Percentiles rank a stretch among this genome's conserved stretches.
Conservation (phyloP, 208 protist genomes). For the Tritrichomonas musculus region DNA sequence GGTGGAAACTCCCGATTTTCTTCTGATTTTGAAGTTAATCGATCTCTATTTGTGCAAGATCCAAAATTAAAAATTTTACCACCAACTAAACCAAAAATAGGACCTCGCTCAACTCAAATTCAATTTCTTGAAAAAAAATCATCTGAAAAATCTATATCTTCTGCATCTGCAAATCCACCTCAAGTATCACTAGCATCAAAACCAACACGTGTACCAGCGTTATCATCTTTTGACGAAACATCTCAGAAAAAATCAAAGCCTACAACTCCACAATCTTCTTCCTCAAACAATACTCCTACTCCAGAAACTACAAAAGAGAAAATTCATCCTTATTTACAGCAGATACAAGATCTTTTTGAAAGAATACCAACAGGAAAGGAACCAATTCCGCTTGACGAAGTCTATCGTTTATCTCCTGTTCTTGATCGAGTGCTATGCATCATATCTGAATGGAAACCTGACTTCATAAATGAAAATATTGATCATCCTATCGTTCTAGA, state of each 20-base stretch:
- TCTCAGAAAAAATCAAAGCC: neutral
- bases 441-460: neutral
- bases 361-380: neutral
- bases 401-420: neutral
- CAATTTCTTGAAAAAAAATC: neutral
- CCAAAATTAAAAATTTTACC: neutral
- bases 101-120: too few relatives aligned
- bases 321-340: neutral
- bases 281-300: too few relatives aligned
- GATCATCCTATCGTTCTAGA: neutral
- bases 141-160: neutral
- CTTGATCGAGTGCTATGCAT: neutral
- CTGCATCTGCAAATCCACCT: too few relatives aligned
- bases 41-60: neutral
- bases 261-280: neutral
- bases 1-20: neutral
- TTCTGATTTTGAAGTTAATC: slow-evolving; percentile 32
- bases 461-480: neutral
- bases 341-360: neutral
- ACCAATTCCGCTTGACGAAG: neutral
- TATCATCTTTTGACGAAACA: too few relatives aligned
- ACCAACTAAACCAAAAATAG: neutral
- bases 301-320: neutral
- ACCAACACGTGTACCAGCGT: too few relatives aligned
- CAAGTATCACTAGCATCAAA: too few relatives aligned